Evolutionary conservation across 768 basidiomycete genomes (phyloP).

Genomic region (Phanerochaete carnosa): DNA sequence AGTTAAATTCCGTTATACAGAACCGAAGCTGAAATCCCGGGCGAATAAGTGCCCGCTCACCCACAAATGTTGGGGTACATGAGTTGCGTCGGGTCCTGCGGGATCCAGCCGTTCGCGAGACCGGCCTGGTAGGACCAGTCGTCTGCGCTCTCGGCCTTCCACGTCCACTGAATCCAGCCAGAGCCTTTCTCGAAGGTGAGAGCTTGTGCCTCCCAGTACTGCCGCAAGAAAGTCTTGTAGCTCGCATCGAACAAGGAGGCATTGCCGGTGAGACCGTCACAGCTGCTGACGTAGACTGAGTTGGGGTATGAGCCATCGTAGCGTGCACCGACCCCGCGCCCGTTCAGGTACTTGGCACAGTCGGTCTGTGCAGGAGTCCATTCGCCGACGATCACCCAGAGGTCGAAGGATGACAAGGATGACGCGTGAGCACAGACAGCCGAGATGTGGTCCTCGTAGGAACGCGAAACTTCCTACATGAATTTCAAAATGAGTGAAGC

Average conservation of each 20-base stretch:
- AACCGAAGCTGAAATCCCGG: no score
- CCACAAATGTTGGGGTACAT: slow-evolving; percentile 64
- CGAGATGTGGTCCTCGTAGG: slow-evolving; percentile 53
- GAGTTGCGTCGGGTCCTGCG: slow-evolving; percentile 47
- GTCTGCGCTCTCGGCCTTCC: slow-evolving; percentile 80
- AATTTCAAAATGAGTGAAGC: background rate
- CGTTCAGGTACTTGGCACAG: slow-evolving; percentile 81
- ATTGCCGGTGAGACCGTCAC: slow-evolving; percentile 69
- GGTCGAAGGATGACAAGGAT: slow-evolving; percentile 47
- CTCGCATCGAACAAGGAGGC: slow-evolving; percentile 66
- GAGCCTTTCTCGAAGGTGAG: slow-evolving; percentile 63
- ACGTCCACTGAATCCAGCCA: slow-evolving; percentile 83
- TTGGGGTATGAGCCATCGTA: slow-evolving; percentile 64
- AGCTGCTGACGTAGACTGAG: slow-evolving; percentile 68
- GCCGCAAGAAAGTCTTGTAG: slow-evolving; percentile 80
- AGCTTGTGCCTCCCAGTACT: slow-evolving; percentile 84
- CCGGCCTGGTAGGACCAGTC: slow-evolving; percentile 92
- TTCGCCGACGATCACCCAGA: slow-evolving; percentile 88
- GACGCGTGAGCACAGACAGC: slow-evolving; percentile 50
- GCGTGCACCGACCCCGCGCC: slow-evolving; percentile 64
- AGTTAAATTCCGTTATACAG: no score
- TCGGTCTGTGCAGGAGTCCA: slow-evolving; percentile 80
- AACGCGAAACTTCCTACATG: slow-evolving; percentile 42
- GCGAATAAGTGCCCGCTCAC: slow-evolving; percentile 17
- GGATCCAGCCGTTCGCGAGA: slow-evolving; percentile 81